phyloP scores from a whole-genome alignment of 1,284 basidiomycete genomes.

The Phellopilus nigrolimitatus region DNA sequence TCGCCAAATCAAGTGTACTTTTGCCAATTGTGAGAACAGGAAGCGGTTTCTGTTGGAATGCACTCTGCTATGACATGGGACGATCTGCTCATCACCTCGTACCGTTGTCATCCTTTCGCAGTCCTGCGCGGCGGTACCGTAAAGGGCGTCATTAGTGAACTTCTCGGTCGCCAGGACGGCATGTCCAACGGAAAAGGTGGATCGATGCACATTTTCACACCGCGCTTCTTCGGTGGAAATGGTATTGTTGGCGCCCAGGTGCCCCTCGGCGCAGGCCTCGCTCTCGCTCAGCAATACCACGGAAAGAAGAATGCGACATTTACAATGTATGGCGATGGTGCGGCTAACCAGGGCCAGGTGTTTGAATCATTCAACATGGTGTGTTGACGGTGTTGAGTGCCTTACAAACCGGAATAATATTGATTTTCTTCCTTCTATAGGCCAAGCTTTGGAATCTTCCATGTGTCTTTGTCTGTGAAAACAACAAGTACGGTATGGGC shows the following conservation, averaged over 20 bases:
- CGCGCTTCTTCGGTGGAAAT: slow-evolving; percentile 96
- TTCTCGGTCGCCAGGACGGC: slow-evolving; percentile 86
- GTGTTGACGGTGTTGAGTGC: slow-evolving; percentile 25
- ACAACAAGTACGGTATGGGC: slow-evolving; percentile 99
- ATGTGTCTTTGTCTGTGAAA: slow-evolving; percentile 94
- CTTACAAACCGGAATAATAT: slow-evolving; percentile 15
- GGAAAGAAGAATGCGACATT: slow-evolving; percentile 82
- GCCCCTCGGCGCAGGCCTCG: slow-evolving; percentile 90
- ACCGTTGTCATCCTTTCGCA: slow-evolving; percentile 97
- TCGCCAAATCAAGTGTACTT: neutral
- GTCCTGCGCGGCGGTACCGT: slow-evolving; percentile 91
- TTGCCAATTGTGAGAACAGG: slow-evolving; percentile 41
- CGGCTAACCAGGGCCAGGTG: slow-evolving; percentile 98
- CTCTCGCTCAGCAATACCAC: slow-evolving; percentile 92
- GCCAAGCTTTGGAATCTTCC: slow-evolving; percentile 97
- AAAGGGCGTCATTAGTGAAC: slow-evolving; percentile 88
- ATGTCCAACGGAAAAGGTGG: slow-evolving; percentile 98
- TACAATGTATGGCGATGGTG: slow-evolving; percentile 96
- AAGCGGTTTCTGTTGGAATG: slow-evolving; percentile 95
- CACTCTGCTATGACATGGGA: slow-evolving; percentile 81
- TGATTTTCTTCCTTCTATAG: slow-evolving; percentile 33
- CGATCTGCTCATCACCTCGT: slow-evolving; percentile 94
- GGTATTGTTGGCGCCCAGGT: slow-evolving; percentile 99
- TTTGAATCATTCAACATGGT: slow-evolving; percentile 99
- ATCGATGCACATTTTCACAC: slow-evolving; percentile 99